Conservation (phyloP, 345 rosid species). For the Salix exigua region DNA sequence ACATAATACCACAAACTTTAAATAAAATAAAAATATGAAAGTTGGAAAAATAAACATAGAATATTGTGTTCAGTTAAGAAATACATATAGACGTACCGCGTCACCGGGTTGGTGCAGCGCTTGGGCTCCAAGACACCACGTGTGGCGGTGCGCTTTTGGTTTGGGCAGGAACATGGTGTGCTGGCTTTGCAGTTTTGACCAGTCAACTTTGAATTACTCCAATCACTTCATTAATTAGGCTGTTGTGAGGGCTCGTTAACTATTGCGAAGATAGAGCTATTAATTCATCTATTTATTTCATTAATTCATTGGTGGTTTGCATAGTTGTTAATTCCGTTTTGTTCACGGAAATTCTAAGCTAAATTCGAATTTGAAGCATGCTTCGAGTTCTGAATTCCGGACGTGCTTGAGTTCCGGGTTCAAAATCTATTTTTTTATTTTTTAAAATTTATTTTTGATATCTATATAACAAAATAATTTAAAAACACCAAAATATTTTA, state of each 20-base stretch:
- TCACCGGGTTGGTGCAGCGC: constrained; percentile 30
- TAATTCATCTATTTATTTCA: no score
- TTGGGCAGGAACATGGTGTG: constrained; percentile 35
- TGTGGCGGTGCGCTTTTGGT: constrained; percentile 24
- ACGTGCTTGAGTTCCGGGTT: no score
- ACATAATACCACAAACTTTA: neutral
- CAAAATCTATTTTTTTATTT: no score
- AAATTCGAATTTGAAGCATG: no score
- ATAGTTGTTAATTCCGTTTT: no score
- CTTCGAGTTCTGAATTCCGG: no score
- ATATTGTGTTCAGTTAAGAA: neutral
- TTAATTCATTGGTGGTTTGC: no score
- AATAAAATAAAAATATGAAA: neutral
- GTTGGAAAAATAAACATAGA: neutral
- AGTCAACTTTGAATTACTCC: constrained; percentile 22
- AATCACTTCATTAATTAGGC: neutral
- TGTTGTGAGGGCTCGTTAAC: neutral
- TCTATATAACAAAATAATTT: no score
- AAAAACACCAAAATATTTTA: no score
- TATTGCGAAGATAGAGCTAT: no score
- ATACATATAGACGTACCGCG: constrained; percentile 5
- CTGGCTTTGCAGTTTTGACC: constrained; percentile 26
- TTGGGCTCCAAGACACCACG: constrained; percentile 30
- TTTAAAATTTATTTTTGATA: no score
- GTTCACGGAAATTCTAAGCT: no score